Evolutionary conservation across 805 yeast species (phyloP).

Genomic region (Kluyveromyces siamensis): DNA sequence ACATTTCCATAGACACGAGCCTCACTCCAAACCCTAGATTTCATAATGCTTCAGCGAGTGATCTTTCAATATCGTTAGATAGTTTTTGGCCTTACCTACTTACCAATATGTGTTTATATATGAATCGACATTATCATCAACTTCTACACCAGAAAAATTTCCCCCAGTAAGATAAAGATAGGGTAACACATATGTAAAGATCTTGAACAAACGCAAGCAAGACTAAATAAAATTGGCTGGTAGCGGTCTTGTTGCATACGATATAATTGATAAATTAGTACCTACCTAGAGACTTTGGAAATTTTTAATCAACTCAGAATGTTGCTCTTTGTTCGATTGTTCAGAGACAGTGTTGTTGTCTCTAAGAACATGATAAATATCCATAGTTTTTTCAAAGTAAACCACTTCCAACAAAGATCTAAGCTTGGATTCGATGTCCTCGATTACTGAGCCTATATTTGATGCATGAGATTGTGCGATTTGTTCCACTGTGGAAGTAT

Average conservation of each 20-base stretch:
- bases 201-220: neutral
- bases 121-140: neutral
- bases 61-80: neutral
- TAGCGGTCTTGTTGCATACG: neutral
- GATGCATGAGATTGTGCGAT: constrained; percentile 63
- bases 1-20: constrained; percentile 69
- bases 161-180: neutral
- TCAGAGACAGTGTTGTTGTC: constrained; percentile 19
- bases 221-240: no score
- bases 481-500: constrained; percentile 17
- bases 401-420: constrained; percentile 87
- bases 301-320: constrained; percentile 30
- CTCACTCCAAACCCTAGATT: constrained; percentile 34
- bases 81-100: neutral
- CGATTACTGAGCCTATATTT: constrained; percentile 77
- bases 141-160: neutral
- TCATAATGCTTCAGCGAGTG: constrained; percentile 12
- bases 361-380: constrained; percentile 67
- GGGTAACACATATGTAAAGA: neutral
- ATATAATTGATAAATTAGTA: neutral
- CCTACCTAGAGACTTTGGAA: constrained; percentile 21
- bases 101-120: neutral
- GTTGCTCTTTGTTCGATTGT: constrained; percentile 21
- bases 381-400: constrained; percentile 90
- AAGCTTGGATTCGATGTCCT: constrained; percentile 79